Percentiles rank a stretch among this genome's conserved stretches.
Conservation (phyloP, 805 yeast species). For the Candida pseudofarinosa region DNA sequence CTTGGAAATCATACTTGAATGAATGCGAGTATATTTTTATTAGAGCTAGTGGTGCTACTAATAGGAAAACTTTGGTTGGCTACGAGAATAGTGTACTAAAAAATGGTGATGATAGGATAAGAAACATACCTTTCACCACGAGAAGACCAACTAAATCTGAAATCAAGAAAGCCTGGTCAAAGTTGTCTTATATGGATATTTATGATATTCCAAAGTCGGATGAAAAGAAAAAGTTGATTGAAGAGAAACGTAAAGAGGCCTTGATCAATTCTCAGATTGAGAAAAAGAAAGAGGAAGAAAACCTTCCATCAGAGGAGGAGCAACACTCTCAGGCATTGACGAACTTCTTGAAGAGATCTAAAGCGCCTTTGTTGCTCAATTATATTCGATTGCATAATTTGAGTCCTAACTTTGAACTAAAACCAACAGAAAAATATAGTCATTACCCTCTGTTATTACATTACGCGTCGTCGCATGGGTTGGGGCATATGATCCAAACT, state of each 20-base stretch:
- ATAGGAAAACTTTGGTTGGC: constrained; percentile 61
- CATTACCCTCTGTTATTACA: constrained; percentile 74
- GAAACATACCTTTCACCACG: constrained; percentile 83
- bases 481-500: constrained; percentile 61
- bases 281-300: constrained; percentile 6
- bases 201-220: constrained; percentile 53
- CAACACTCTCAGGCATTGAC: constrained; percentile 56
- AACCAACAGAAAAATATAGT: constrained; percentile 51
- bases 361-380: constrained; percentile 67
- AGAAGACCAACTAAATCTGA: constrained; percentile 80
- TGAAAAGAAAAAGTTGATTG: constrained; percentile 21
- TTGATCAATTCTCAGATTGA: constrained; percentile 9
- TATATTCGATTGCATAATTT: constrained; percentile 58
- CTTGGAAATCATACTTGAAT: constrained; percentile 61
- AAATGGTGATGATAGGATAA: constrained; percentile 57
- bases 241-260: constrained; percentile 16
- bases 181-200: constrained; percentile 57
- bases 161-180: constrained; percentile 79
- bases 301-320: constrained; percentile 24
- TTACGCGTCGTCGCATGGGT: constrained; percentile 66
- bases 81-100: constrained; percentile 55
- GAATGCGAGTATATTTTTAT: constrained; percentile 70
- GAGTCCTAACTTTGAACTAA: constrained; percentile 47
- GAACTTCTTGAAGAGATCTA: constrained; percentile 61
- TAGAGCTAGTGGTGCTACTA: constrained; percentile 73